phyloP scores from a whole-genome alignment of 2,329 filamentous ascomycete species.

The Myriosclerotinia scirpicola region DNA sequence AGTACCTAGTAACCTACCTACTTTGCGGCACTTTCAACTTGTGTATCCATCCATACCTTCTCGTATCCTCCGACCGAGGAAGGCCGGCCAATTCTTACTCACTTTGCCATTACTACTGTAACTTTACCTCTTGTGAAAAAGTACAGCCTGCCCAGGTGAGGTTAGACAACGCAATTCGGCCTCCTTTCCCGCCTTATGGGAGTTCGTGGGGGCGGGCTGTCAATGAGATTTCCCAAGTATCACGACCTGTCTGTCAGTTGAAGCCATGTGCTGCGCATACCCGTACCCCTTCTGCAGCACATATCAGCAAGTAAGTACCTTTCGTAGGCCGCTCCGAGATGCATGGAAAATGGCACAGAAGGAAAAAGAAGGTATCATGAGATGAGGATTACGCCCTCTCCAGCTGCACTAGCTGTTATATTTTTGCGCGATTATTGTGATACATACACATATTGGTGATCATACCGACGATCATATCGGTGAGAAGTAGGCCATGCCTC shows the following conservation, averaged over 20 bases:
- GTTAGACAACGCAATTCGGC: conserved; percentile 10
- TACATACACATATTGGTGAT: conserved; percentile 11
- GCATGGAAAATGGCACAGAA: conserved; percentile 1
- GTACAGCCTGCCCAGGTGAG: conserved; percentile 17
- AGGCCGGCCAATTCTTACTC: conserved; percentile 19
- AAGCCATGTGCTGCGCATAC: conserved; percentile 15
- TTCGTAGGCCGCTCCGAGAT: not conserved
- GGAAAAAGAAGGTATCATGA: conserved; percentile 12
- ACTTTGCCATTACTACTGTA: not conserved
- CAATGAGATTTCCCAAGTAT: conserved; percentile 13
- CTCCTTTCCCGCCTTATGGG: conserved; percentile 6
- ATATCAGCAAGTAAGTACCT: not conserved
- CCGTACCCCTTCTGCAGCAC: not conserved
- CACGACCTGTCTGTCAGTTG: conserved; percentile 2
- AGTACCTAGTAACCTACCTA: too few species aligned
- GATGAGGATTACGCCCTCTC: not conserved
- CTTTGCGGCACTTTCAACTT: conserved; percentile 11
- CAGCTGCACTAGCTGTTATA: not conserved
- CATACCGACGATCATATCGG: conserved; percentile 15
- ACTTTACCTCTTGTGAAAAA: not conserved
- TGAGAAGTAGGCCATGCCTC: conserved; percentile 18
- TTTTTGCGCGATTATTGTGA: conserved; percentile 5
- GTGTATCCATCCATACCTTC: not conserved
- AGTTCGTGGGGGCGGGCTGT: not conserved
- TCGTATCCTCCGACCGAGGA: conserved; percentile 19